Conservation (phyloP, 208 protist species). For the Trypanosoma rangeli region DNA sequence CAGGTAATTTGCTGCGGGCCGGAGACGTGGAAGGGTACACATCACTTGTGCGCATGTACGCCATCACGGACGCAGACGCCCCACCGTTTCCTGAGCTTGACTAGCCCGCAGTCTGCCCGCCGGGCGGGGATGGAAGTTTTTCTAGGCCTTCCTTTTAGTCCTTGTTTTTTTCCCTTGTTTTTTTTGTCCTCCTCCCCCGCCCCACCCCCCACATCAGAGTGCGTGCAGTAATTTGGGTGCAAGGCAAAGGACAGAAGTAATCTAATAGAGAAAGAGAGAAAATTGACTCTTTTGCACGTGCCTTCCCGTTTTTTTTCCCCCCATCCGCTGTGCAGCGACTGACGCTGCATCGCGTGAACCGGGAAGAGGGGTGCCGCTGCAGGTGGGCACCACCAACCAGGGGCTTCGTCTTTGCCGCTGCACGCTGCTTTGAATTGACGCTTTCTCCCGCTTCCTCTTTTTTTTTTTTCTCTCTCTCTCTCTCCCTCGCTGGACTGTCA, state of each 20-base stretch:
- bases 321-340: not conserved
- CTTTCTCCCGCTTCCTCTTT: not conserved
- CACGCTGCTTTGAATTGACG: too few relatives aligned
- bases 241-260: not conserved
- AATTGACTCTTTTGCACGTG: not conserved
- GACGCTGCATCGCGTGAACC: too few relatives aligned
- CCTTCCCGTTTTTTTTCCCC: not conserved
- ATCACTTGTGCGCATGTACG: constrained; percentile 71
- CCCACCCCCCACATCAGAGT: too few relatives aligned
- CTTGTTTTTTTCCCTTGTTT: constrained; percentile 15
- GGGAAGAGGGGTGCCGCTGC: not conserved
- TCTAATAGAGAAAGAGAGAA: not conserved
- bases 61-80: constrained; percentile 67
- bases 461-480: not conserved
- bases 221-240: not conserved
- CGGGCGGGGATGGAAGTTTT: not conserved
- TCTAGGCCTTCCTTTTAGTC: constrained; percentile 12
- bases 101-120: not conserved
- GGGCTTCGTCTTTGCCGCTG: too few relatives aligned
- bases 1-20: constrained; percentile 83
- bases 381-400: too few relatives aligned
- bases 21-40: constrained; percentile 67
- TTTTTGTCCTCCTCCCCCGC: constrained; percentile 8
- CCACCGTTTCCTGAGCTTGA: constrained; percentile 40
- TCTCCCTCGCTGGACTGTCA: not conserved